Evolutionary conservation across 192 early-diverging fungal species (phyloP), one percentile per base, ranked within the genome.

Genomic region (Rhizoclosmatium sp.): DNA sequence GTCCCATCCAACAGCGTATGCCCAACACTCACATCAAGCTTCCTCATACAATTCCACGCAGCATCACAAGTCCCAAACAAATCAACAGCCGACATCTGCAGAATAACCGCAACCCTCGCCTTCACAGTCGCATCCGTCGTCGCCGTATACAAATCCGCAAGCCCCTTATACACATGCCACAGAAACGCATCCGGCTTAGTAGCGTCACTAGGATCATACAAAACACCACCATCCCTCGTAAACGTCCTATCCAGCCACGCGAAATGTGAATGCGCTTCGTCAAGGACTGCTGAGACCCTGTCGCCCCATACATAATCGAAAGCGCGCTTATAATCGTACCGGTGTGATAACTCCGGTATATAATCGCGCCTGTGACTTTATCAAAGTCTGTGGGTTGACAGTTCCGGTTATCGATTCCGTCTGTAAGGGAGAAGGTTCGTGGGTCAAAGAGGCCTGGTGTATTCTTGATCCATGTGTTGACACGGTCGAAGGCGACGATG

Each of bases 391-490:
- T 65, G 75, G 46, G 67, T 42, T 1, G 2, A 39, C 67, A 46
- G 46, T 9, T 3, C 23, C 54, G 9, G 67, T 71, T 31, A 45
- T 71, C 21, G 40, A 56, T 47, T 16, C 69, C 64, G 40, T 65
- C 64, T 39, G 64, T 39, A 3, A 65, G 21, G 12, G n/a, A n/a
- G 39, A 39, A 65, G 2, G 64, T 65, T 4, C 0, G 1, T 4
- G n/a, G 41, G 0, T 41, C 12, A 40, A 65, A 39, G n/a, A 51
- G 16, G 21, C 56, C n/a, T 31, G 10, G 64, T 0, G 40, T 4
- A 45, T 44, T 61, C 69, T 82, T 85, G 12, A 87, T 7, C 86
- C 86, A 87, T 2, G 51, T 47, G 76, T 84, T 80, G 7, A 76
- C 54, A 31, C 71, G 48, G 9, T 80, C 66, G 9, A 79, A 80